Evolutionary conservation across 805 yeast species (phyloP), one percentile per base, ranked within the genome.

Genomic region (Blastobotrys parvus): DNA sequence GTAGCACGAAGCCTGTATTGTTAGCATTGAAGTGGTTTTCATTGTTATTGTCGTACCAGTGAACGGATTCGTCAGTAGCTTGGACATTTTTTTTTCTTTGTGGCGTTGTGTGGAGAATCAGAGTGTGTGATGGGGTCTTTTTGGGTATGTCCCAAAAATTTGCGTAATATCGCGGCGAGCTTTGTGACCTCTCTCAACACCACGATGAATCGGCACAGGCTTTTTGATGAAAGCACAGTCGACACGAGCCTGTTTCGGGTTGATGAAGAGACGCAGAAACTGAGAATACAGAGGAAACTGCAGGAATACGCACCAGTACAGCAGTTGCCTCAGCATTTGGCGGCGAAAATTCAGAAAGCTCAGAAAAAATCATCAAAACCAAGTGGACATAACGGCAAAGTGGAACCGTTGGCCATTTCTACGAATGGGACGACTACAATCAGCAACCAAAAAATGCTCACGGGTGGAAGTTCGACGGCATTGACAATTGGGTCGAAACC

Each of bases 1-100:
- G 64, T 18, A 61, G 33, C 35, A 60, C 56, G 27, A 59, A 43
- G 27, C 60, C 39, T 27, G 38, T n/a, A n/a, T n/a, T n/a, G n/a
- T n/a, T n/a, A n/a, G n/a, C n/a, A n/a, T n/a, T n/a, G n/a, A n/a
- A n/a, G n/a, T n/a, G n/a, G n/a, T n/a, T n/a, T n/a, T n/a, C n/a
- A n/a, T n/a, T n/a, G n/a, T n/a, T n/a, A n/a, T n/a, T n/a, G n/a
- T n/a, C n/a, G n/a, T n/a, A n/a, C n/a, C n/a, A n/a, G n/a, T 38
- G 23, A 46, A 38, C 11, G 51, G 50, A 17, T 45, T 45, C 43
- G 47, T 21, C 16, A 43, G 27, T 7, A 49, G 31, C 31, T 47
- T 23, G 33, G 50, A 40, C 51, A 48, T 47, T 43, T 32, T 21
- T 23, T 32, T 35, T 23, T 19, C 4, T 19, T 8, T 31, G 39